A percentile compares a stretch with the other conserved stretches of the same genome.
These are phyloP conservation scores for Nitzschia sp. DNA, from an alignment of 108 stramenopile genomes.

Conservation along the genomic window DNA sequence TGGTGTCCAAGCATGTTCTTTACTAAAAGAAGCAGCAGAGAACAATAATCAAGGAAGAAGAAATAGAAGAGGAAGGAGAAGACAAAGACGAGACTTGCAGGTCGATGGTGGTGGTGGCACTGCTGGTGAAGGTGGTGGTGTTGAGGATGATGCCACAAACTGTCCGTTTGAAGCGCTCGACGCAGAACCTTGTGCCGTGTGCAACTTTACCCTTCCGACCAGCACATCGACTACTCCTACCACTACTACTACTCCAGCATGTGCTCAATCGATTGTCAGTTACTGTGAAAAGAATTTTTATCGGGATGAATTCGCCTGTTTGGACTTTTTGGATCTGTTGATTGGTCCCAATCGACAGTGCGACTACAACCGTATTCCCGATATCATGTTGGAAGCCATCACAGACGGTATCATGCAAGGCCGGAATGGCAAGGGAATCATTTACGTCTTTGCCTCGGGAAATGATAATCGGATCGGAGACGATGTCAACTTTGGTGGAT, in stretches of 20 bases:
- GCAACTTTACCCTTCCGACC: conserved; percentile 4
- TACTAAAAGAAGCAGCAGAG: no score
- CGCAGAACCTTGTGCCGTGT: conserved; percentile 9
- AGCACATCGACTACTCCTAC: neutral
- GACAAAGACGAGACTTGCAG: neutral
- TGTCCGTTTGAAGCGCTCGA: conserved; percentile 20
- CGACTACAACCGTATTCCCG: conserved; percentile 19
- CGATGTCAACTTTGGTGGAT: conserved; percentile 42
- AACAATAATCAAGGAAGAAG: neutral
- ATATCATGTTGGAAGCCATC: neutral
- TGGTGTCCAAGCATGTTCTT: conserved; percentile 23
- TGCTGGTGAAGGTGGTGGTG: neutral
- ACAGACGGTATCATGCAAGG: conserved; percentile 25
- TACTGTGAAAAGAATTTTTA: conserved; percentile 21
- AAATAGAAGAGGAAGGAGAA: neutral
- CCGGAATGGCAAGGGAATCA: conserved; percentile 45
- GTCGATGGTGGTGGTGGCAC: neutral
- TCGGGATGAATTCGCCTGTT: conserved; percentile 27
- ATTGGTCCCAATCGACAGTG: conserved; percentile 17
- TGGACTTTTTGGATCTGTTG: conserved; percentile 37
- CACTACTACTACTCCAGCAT: conserved; percentile 10
- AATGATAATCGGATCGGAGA: conserved; percentile 25
- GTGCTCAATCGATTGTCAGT: conserved; percentile 18
- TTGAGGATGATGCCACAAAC: neutral
- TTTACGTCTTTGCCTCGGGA: conserved; percentile 48